These are phyloP conservation scores for Chlamydomonas schloesseri DNA, from an alignment of 139 green algal genomes.

Conservation along the genomic window DNA sequence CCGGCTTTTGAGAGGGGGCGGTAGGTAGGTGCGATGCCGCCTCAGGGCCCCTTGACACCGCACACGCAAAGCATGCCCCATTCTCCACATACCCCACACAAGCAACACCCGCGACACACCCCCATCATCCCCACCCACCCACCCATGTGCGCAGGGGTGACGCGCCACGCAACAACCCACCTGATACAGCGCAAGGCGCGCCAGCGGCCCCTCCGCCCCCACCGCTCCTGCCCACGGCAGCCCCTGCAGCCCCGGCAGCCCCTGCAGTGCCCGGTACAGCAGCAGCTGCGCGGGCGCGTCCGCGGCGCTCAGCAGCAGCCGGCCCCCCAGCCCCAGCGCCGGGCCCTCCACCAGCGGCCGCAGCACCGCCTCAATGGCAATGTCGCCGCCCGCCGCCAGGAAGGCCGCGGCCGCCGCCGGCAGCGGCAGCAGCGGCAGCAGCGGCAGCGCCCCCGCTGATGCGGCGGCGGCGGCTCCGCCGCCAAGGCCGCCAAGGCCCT, in stretches of 20 bases:
- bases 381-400: conserved; percentile 7
- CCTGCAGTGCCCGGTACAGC: background rate
- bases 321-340: background rate
- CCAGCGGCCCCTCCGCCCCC: background rate
- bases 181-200: background rate
- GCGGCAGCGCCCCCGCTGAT: background rate
- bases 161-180: too few species aligned
- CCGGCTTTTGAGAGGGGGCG: too few species aligned
- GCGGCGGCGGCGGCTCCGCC: background rate
- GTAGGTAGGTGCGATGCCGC: too few species aligned
- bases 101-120: too few species aligned
- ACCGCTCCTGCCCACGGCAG: background rate
- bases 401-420: background rate
- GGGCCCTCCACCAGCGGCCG: conserved; percentile 16
- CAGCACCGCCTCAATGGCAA: conserved; percentile 14
- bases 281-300: conserved; percentile 15
- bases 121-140: too few species aligned
- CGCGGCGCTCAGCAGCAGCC: conserved; percentile 12
- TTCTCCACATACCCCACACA: too few species aligned
- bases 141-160: too few species aligned
- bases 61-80: too few species aligned
- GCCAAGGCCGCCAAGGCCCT: too few species aligned
- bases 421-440: background rate
- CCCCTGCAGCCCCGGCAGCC: too few species aligned
- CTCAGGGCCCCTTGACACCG: too few species aligned